Conservation (phyloP, 352 stramenopile genomes). For the Phytophthora agathidicida region DNA sequence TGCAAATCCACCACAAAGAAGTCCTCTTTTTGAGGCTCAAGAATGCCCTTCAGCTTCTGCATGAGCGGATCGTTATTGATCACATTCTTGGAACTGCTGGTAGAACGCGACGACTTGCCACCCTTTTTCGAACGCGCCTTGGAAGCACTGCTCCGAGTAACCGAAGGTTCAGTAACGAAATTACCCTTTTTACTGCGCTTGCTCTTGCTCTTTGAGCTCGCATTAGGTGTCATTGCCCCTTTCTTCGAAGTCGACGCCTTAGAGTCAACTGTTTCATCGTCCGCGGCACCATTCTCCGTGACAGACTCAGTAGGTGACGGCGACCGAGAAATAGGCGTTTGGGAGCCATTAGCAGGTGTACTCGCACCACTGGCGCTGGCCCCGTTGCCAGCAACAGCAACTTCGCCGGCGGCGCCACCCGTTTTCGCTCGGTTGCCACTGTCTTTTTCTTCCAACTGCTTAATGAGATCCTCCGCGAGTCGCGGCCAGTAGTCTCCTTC, state of each 20-base stretch:
- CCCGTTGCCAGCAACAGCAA: conserved; percentile 2
- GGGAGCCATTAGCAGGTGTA: conserved; percentile 29
- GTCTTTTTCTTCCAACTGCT: conserved; percentile 96
- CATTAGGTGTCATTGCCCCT: conserved; percentile 32
- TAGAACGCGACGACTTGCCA: conserved; percentile 39
- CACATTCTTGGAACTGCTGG: conserved; percentile 69
- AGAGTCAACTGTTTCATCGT: conserved; percentile 6
- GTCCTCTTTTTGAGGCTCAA: conserved; percentile 99
- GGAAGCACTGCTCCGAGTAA: conserved; percentile 69
- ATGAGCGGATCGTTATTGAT: conserved; percentile 95
- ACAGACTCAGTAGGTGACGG: conserved; percentile 53
- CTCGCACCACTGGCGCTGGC: conserved; percentile 10
- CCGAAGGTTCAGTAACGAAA: conserved; percentile 55
- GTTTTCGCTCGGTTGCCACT: conserved; percentile 41
- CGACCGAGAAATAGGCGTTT: conserved; percentile 54
- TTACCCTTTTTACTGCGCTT: conserved; percentile 53
- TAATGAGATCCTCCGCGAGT: conserved; percentile 98
- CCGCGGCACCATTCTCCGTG: conserved; percentile 33
- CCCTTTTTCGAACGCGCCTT: conserved; percentile 78
- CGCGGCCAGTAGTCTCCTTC: conserved; percentile 99
- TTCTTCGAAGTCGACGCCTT: conserved; percentile 30
- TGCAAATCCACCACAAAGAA: conserved; percentile 98
- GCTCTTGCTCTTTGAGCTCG: conserved; percentile 67
- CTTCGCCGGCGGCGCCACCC: conserved; percentile 16
- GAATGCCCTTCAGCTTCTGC: conserved; percentile 97